Percentiles rank a stretch among this genome's conserved stretches.
Conservation (phyloP, 441 rosid species). For the Euphorbia schlechtendalii region DNA sequence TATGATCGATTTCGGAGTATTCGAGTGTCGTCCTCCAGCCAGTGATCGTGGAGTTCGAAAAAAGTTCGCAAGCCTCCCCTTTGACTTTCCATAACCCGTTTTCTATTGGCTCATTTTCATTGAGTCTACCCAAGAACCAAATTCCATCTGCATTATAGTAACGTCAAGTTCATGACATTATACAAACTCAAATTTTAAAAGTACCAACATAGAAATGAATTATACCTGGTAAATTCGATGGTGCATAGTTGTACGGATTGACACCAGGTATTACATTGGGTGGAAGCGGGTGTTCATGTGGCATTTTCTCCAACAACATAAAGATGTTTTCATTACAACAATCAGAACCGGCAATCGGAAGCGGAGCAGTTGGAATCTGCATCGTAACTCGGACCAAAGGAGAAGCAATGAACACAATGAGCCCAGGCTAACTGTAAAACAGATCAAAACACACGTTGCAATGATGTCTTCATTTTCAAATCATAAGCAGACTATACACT, state of each 20-base stretch:
- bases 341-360: slow-evolving; percentile 23
- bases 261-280: slow-evolving; percentile 31
- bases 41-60: slow-evolving; percentile 25
- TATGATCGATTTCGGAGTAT: slow-evolving; percentile 23
- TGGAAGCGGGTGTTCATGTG: slow-evolving; percentile 32
- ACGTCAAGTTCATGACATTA: too few relatives aligned
- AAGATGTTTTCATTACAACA: slow-evolving; percentile 26
- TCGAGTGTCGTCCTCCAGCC: slow-evolving; percentile 46
- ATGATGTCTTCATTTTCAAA: not conserved
- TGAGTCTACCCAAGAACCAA: slow-evolving; percentile 37
- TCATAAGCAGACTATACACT: not conserved
- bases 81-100: slow-evolving; percentile 40
- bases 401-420: not conserved
- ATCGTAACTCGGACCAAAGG: slow-evolving; percentile 19
- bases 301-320: slow-evolving; percentile 21
- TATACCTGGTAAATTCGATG: slow-evolving; percentile 41
- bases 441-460: slow-evolving; percentile 2
- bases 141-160: slow-evolving; percentile 24
- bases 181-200: not conserved
- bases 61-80: slow-evolving; percentile 33
- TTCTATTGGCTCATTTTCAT: slow-evolving; percentile 18
- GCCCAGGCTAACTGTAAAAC: slow-evolving; percentile 6
- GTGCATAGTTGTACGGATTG: slow-evolving; percentile 31
- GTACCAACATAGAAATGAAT: not conserved
- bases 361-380: slow-evolving; percentile 27